These are phyloP conservation scores for Smallanthus sonchifolius DNA, from an alignment of 129 eudicot species.

Conservation along the genomic window DNA sequence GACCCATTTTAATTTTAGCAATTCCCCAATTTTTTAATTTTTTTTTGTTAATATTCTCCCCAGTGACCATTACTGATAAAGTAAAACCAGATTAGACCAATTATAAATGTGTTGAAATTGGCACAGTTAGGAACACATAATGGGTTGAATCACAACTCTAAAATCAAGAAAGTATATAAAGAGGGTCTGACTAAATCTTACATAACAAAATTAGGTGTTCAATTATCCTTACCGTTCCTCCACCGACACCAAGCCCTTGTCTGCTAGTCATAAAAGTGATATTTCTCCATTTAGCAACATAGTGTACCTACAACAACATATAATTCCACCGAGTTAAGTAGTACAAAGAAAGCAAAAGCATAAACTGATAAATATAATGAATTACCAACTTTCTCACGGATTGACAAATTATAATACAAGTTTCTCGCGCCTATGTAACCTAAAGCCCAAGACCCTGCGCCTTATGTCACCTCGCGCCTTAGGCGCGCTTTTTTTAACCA, in stretches of 20 bases:
- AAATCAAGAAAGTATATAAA: not conserved
- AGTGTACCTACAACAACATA: conserved; percentile 65
- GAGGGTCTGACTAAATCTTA: not conserved
- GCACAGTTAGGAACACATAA: not conserved
- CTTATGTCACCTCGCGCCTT: too few species aligned
- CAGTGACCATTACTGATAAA: not conserved
- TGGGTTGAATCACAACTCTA: not conserved
- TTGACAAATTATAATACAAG: not conserved
- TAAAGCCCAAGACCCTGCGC: too few species aligned
- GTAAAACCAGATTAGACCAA: not conserved
- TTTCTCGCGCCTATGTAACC: too few species aligned
- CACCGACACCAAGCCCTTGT: conserved; percentile 95
- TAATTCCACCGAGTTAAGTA: not conserved
- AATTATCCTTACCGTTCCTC: conserved; percentile 80
- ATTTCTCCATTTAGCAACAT: conserved; percentile 96
- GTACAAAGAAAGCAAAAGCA: not conserved
- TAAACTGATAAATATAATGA: not conserved
- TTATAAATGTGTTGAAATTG: not conserved
- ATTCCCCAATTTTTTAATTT: too few species aligned
- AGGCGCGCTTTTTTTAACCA: too few species aligned
- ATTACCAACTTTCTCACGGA: not conserved
- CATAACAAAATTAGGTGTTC: not conserved
- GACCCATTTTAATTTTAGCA: not conserved
- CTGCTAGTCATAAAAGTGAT: conserved; percentile 98
- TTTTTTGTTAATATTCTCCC: not conserved